phyloP scores from a whole-genome alignment of 2,329 filamentous ascomycete species.

The Pestalotiopsis sp. region DNA sequence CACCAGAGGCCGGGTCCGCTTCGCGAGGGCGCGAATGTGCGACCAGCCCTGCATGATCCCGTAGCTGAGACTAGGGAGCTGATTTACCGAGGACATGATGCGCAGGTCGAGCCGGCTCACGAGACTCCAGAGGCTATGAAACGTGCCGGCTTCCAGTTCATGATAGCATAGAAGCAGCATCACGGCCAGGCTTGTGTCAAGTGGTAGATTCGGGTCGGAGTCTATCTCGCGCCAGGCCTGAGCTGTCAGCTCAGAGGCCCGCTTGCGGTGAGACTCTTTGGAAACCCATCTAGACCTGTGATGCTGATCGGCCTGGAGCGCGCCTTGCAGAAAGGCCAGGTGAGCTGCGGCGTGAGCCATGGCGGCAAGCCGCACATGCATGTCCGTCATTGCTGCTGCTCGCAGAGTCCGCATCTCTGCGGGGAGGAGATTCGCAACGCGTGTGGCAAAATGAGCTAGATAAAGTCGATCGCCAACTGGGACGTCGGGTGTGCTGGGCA shows the following conservation, averaged over 20 bases:
- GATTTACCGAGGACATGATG: background rate
- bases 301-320: background rate
- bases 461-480: background rate
- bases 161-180: background rate
- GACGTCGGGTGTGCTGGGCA: background rate
- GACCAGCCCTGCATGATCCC: background rate
- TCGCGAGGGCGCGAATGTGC: background rate
- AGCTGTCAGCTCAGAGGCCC: background rate
- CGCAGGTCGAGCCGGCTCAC: background rate
- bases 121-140: background rate
- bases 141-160: background rate
- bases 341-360: background rate
- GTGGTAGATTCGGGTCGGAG: background rate
- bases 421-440: background rate
- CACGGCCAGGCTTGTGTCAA: background rate
- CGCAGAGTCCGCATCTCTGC: background rate
- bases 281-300: background rate
- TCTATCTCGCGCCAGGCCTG: background rate
- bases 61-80: background rate
- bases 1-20: background rate
- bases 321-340: background rate
- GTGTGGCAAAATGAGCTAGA: background rate
- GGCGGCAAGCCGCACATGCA: background rate
- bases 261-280: background rate
- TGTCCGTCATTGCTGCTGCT: background rate